A percentile compares a stretch with the other conserved stretches of the same genome.
Conservation (phyloP, 805 yeast genomes). For the Candida qinlingensis region DNA sequence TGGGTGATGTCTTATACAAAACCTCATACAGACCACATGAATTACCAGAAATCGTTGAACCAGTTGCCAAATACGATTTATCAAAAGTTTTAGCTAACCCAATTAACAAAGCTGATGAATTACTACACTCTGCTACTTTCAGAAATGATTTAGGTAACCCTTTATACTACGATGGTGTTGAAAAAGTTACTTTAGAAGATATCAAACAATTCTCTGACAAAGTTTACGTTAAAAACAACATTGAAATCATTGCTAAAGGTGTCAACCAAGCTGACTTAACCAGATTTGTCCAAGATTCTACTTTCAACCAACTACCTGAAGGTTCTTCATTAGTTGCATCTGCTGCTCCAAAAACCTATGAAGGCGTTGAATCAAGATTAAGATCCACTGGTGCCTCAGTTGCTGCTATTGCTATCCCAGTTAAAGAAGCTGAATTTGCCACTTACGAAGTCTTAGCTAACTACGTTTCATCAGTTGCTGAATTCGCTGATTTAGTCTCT, state of each 20-base stretch:
- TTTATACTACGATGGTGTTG: conserved; percentile 63
- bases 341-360: conserved; percentile 39
- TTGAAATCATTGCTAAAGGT: conserved; percentile 69
- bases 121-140: conserved; percentile 75
- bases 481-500: conserved; percentile 47
- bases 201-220: conserved; percentile 60
- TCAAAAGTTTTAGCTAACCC: conserved; percentile 47
- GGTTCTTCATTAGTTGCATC: conserved; percentile 45
- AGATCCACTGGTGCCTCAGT: conserved; percentile 61
- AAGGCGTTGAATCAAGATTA: conserved; percentile 66
- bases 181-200: conserved; percentile 54
- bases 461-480: conserved; percentile 53
- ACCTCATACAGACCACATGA: conserved; percentile 82
- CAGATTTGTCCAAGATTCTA: conserved; percentile 60
- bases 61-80: conserved; percentile 65
- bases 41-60: conserved; percentile 73
- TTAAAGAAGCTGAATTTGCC: conserved; percentile 56
- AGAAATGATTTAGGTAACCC: conserved; percentile 87
- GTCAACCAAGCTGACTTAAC: conserved; percentile 66
- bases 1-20: conserved; percentile 67
- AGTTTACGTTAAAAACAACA: conserved; percentile 65
- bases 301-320: conserved; percentile 55
- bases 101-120: conserved; percentile 62
- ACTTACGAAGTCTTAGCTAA: conserved; percentile 66
- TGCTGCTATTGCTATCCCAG: conserved; percentile 81